Evolutionary conservation across 768 basidiomycete genomes (phyloP).

Genomic region (Cystobasidium tubakii): DNA sequence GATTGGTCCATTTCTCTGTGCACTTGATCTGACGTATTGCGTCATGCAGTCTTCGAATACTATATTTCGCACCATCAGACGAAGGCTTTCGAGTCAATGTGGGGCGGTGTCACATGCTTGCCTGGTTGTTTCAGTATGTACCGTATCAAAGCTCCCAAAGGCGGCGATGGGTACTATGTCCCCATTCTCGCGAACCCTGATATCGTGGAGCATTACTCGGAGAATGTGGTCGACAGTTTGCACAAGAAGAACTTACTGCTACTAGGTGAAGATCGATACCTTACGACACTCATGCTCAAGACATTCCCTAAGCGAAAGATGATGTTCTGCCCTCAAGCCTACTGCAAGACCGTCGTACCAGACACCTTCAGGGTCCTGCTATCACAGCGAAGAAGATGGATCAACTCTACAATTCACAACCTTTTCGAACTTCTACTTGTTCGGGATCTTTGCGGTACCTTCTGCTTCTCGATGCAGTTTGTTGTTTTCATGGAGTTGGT

Average conservation of each 20-base stretch:
- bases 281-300: slow-evolving; percentile 94
- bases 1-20: no score
- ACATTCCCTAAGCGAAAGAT: slow-evolving; percentile 99
- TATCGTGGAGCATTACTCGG: slow-evolving; percentile 96
- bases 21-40: neutral
- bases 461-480: slow-evolving; percentile 99
- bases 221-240: slow-evolving; percentile 96
- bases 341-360: slow-evolving; percentile 97
- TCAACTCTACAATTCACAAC: slow-evolving; percentile 98
- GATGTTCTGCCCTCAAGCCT: slow-evolving; percentile 96
- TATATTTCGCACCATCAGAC: slow-evolving; percentile 99
- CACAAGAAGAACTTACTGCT: slow-evolving; percentile 98
- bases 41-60: slow-evolving; percentile 82
- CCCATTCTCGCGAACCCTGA: slow-evolving; percentile 97
- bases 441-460: slow-evolving; percentile 96
- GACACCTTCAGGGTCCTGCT: slow-evolving; percentile 89
- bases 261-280: slow-evolving; percentile 97
- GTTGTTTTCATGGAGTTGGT: slow-evolving; percentile 97
- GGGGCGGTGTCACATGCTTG: slow-evolving; percentile 97
- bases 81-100: slow-evolving; percentile 99
- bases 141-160: slow-evolving; percentile 98
- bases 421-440: slow-evolving; percentile 89
- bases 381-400: slow-evolving; percentile 97
- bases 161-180: slow-evolving; percentile 91
- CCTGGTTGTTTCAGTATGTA: slow-evolving; percentile 99